A percentile compares a stretch with the other conserved stretches of the same genome.
Evolutionary conservation across 352 stramenopile genomes (phyloP).

Genomic region (Phytophthora cactorum): DNA sequence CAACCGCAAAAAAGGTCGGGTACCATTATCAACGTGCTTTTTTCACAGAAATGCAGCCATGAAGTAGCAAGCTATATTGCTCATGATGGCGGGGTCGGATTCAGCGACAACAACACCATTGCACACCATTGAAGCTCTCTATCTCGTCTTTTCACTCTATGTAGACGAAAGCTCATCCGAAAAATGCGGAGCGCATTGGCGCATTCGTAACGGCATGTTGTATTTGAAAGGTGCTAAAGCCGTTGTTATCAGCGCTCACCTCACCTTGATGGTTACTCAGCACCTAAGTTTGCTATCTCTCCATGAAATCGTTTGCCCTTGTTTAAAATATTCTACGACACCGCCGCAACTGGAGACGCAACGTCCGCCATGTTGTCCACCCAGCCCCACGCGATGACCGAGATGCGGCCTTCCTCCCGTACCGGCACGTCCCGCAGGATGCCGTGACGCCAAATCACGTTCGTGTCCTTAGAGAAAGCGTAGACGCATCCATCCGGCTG

Average conservation of each 20-base stretch:
- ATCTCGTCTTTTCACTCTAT: no score
- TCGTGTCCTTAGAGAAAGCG: slow-evolving; percentile 93
- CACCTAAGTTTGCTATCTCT: slow-evolving; percentile 5
- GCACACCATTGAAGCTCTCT: no score
- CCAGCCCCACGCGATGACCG: slow-evolving; percentile 94
- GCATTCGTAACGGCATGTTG: background rate
- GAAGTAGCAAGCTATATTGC: no score
- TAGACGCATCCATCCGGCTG: slow-evolving; percentile 94
- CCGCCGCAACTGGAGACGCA: slow-evolving; percentile 1
- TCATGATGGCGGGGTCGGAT: no score
- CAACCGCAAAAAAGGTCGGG: no score
- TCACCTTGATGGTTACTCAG: slow-evolving; percentile 1
- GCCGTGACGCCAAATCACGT: slow-evolving; percentile 94
- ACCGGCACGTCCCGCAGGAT: slow-evolving; percentile 88
- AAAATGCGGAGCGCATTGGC: no score
- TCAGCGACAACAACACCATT: no score
- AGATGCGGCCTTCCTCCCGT: slow-evolving; percentile 92
- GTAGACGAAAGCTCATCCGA: background rate
- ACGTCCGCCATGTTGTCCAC: slow-evolving; percentile 73
- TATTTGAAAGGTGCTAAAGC: slow-evolving; percentile 5
- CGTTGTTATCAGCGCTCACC: slow-evolving; percentile 9
- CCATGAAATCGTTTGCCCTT: background rate
- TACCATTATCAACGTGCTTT: no score
- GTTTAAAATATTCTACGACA: slow-evolving; percentile 20
- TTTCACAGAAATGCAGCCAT: no score